phyloP scores from a whole-genome alignment of 768 basidiomycete species.

The Mycena galericulata region DNA sequence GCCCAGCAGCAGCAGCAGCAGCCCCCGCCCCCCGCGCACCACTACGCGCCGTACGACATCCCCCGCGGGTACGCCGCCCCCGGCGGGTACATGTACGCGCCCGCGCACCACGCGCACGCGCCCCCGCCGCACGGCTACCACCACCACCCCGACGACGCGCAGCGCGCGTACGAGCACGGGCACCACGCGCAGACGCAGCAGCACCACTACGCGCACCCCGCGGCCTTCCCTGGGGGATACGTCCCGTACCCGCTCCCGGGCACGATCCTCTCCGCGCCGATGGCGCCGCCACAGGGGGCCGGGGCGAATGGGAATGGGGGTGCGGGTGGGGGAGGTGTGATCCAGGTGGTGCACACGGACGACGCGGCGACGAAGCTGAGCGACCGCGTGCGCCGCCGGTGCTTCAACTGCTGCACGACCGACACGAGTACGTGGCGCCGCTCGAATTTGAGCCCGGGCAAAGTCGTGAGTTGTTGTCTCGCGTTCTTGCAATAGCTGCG shows the following conservation, averaged over 20 bases:
- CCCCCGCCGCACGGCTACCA: conserved; percentile 25
- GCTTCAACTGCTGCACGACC: conserved; percentile 89
- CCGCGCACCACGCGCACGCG: too few relatives aligned
- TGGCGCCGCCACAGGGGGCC: conserved; percentile 26
- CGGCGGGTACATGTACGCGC: conserved; percentile 51
- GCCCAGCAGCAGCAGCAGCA: conserved; percentile 40
- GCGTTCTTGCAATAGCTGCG: conserved; percentile 5
- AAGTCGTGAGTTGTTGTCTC: conserved; percentile 63
- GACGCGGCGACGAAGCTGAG: conserved; percentile 86
- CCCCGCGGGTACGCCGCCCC: conserved; percentile 9
- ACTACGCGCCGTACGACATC: conserved; percentile 17
- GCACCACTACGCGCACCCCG: conserved; percentile 22
- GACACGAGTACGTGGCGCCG: conserved; percentile 88
- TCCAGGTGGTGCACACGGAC: conserved; percentile 67
- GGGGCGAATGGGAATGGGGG: conserved; percentile 18
- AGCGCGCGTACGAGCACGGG: conserved; percentile 35
- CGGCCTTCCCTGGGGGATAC: conserved; percentile 20
- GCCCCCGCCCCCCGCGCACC: conserved; percentile 44
- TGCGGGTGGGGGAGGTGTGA: not conserved
- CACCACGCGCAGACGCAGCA: conserved; percentile 38
- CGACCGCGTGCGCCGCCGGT: conserved; percentile 79
- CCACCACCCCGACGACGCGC: conserved; percentile 16
- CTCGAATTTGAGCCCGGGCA: conserved; percentile 82
- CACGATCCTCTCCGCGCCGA: conserved; percentile 39
- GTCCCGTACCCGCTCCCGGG: conserved; percentile 32